phyloP scores from a whole-genome alignment of 768 basidiomycete genomes.

The Tephrocybe sp. region DNA sequence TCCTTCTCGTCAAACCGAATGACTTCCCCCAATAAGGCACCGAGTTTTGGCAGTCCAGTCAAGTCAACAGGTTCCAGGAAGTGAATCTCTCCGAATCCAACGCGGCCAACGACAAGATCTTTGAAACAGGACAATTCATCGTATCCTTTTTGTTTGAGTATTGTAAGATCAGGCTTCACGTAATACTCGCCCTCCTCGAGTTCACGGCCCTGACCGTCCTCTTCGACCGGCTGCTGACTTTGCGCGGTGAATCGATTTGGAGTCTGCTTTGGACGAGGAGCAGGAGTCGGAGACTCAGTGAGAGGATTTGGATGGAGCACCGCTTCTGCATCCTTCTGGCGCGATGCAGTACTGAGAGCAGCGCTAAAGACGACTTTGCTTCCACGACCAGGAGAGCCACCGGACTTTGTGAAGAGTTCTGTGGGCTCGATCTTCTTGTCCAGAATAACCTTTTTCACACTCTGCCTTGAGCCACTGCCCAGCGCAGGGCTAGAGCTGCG shows the following conservation, averaged over 20 bases:
- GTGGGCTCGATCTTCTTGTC: conserved; percentile 80
- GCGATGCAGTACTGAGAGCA: conserved; percentile 67
- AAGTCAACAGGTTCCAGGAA: conserved; percentile 83
- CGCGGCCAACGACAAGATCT: conserved; percentile 84
- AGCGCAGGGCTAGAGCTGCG: conserved; percentile 60
- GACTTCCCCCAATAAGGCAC: conserved; percentile 81
- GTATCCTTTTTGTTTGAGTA: conserved; percentile 68
- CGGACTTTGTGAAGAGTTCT: conserved; percentile 60
- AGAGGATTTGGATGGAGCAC: conserved; percentile 25
- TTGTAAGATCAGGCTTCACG: conserved; percentile 74
- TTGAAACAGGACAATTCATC: conserved; percentile 71
- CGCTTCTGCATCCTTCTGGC: conserved; percentile 62
- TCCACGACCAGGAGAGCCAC: conserved; percentile 41
- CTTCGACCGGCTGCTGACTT: conserved; percentile 22
- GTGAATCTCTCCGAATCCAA: conserved; percentile 86
- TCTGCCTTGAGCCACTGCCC: conserved; percentile 69
- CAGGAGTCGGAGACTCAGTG: conserved; percentile 34
- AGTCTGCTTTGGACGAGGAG: conserved; percentile 33
- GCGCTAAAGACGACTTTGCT: conserved; percentile 73
- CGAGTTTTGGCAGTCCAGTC: conserved; percentile 76
- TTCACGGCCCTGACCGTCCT: conserved; percentile 28
- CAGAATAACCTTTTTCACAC: conserved; percentile 90
- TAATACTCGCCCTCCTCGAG: conserved; percentile 89
- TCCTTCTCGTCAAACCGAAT: conserved; percentile 90
- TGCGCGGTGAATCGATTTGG: conserved; percentile 40